Base-by-base conservation (phyloP, 2,329 filamentous ascomycete genomes). In the Aspergillus viridinutans region DNA sequence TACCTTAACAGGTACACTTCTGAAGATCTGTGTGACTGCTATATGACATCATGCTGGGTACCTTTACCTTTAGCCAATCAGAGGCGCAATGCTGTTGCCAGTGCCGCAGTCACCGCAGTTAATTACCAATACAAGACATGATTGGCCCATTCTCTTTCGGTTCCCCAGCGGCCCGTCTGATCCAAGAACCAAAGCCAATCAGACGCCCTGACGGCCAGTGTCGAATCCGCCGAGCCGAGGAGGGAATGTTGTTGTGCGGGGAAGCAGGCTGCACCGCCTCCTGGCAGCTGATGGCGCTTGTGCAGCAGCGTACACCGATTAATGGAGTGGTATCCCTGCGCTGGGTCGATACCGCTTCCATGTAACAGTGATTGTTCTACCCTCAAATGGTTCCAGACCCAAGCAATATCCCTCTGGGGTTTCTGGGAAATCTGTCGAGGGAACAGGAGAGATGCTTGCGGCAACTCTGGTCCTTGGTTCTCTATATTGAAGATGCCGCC, bases 361-460 rank as follows among this genome's bases (percentile, higher is more conserved):
- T 12, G 21, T 17, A 43, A 4, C 20, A 21, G 40, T 20, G 40
- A 43, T 43, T 43, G n/a, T 21, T 43, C 40, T 20, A 9, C 10
- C 3, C 21, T 21, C 40, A 43, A 43, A 43, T 43, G 40, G 40
- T 23, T 23, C 40, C 8, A 21, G 21, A 20, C 20, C 40, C 40
- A 43, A 43, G 10, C 21, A 12, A 43, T 10, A 54, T 40, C 25
- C 54, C 57, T 12, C 12, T 20, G 21, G 92, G 92, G 42, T 85
- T 90, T 59, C 84, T 90, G 51, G 91, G 90, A 57, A 95, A 89
- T 64, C 80, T 97, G 54, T 95, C 90, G 8, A 73, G 84, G 1
- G 90, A 95, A 58, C 85, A 97, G 74, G 90, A 95, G 65, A 83
- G 84, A 60, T 95, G 93, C 76, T 78, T 97, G 58, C 88, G 88